Base-by-base conservation (phyloP, 441 rosid species). In the California macrophylla region DNA sequence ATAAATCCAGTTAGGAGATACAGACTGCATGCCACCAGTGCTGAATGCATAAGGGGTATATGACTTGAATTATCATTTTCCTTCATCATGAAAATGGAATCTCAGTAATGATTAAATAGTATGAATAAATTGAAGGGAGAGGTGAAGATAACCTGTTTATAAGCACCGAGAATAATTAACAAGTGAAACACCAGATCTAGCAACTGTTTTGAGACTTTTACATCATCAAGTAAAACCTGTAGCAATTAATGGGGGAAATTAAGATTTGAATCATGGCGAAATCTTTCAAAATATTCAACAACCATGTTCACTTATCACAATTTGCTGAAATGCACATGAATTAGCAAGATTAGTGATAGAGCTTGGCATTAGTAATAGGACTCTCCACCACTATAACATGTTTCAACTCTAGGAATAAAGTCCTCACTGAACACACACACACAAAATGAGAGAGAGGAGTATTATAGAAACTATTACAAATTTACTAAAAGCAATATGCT, bases 141-240 rank as follows among this genome's bases (percentile, higher is more conserved):
- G 64, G 32, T 54, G 6, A 78, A 40, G 66, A 40, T 18, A 82
- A 95, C 99, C 96, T 85, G 85, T 76, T 81, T 76, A 30, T 70
- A 74, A 69, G 78, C 82, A 70, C 85, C 75, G 56, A 92, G 86
- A 66, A 80, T 69, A 69, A 88, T 73, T 25, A 85, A 70, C 64
- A 76, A 62, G 77, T 82, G 77, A 66, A 95, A 75, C 69, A 90
- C 94, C 78, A 92, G 72, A 82, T 90, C 97, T 75, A 92, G 71
- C 74, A 89, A 74, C 78, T 90, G 90, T 74, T 85, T 92, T 68
- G 89, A 83, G 73, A 92, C 72, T 82, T 82, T 87, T 70, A 92
- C 89, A 84, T 95, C 99, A 72, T 95, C 97, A 68, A 90, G 89
- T 81, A 95, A 83, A 71, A 92, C 83, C 99, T 95, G 89, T 67